Conservation (phyloP, 139 green algal species). For the Chlamydomonas schloesseri region DNA sequence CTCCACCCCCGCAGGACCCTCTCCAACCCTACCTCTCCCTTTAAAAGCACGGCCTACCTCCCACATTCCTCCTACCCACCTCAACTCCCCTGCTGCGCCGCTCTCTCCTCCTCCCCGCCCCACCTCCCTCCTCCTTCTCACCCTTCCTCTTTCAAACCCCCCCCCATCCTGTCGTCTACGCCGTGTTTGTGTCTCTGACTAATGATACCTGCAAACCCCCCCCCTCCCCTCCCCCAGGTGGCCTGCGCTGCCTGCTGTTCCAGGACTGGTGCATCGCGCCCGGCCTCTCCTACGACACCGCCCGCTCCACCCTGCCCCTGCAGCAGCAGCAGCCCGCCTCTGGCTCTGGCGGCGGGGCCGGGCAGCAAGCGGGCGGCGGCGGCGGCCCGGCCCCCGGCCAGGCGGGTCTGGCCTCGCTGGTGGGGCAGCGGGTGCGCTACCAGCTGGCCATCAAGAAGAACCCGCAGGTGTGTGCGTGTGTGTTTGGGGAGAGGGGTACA, state of each 20-base stretch:
- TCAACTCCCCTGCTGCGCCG: too few species aligned
- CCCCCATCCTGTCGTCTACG: too few species aligned
- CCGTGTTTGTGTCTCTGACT: too few species aligned
- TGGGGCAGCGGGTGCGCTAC: conserved; percentile 15
- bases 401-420: not conserved
- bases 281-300: conserved; percentile 28
- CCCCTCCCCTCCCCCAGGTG: conserved; percentile 12
- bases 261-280: conserved; percentile 33
- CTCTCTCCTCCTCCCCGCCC: too few species aligned
- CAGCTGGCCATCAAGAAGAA: conserved; percentile 41
- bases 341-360: not conserved
- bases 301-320: conserved; percentile 8
- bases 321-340: not conserved
- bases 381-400: not conserved
- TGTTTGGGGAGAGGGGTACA: too few species aligned
- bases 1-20: too few species aligned
- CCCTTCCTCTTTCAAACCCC: too few species aligned
- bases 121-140: too few species aligned
- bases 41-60: too few species aligned
- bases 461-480: conserved; percentile 15
- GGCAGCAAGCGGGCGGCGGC: not conserved
- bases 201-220: not conserved
- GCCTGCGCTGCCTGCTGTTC: conserved; percentile 31
- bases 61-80: too few species aligned
- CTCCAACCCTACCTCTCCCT: too few species aligned